Base-by-base conservation (phyloP, 495 filamentous ascomycete genomes). In the Hypoxylon fuscum region DNA sequence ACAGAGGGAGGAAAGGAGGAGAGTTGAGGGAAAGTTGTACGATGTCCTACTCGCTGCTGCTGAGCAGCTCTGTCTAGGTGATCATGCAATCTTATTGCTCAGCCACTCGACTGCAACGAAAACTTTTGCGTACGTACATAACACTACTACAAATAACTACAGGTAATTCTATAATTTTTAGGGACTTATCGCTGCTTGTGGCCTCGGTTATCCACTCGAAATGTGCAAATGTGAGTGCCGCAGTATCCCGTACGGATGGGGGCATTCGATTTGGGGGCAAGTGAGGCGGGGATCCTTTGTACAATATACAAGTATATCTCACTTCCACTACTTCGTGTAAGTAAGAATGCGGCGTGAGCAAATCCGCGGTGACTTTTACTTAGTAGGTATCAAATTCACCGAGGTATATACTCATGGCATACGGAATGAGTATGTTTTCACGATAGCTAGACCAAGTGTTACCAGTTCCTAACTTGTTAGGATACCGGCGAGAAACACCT, bases 311-410 rank as follows among this genome's bases (percentile, higher is more conserved):
- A 10, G 34, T 48, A 38, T 61, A 54, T 55, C 41, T 40, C 32
- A 41, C 49, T 23, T 20, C 38, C 21, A 32, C 48, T 53, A 32
- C 48, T 53, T 62, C 10, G 59, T 41, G 59, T 43, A 58, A 55
- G 59, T 43, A 58, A 55, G 49, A 34, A 41, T 63, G 59, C 64
- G 59, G 64, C 64, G 54, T 49, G 42, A 55, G 48, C 23, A 42
- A 52, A 40, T 57, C 56, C 29, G 47, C 40, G 45, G 46, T 22
- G 51, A 46, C 51, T 6, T 40, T 11, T 11, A 37, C 11, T 14
- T 51, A 22, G 29, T 45, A 23, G 38, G 40, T 25, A 37, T 46
- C 25, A 42, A 55, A 55, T 51, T 41, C 55, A 52, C 50, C 45
- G 44, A 66, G 35, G 44, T 27, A n/a, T n/a, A n/a, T n/a, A 27